Base-by-base conservation (phyloP, 352 stramenopile genomes). In the Peronospora tabacina region DNA sequence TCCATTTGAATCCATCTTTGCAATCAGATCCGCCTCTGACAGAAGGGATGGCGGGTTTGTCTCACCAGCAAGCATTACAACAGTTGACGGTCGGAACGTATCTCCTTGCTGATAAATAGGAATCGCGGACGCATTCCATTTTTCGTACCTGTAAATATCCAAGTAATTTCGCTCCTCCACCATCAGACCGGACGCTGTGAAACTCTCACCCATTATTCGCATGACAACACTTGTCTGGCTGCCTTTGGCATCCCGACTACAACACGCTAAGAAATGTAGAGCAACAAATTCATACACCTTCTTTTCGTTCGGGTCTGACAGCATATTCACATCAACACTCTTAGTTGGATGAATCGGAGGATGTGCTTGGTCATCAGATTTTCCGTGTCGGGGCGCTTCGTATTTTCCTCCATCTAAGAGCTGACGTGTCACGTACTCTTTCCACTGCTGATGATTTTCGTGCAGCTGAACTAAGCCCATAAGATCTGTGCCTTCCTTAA, bases 341-440 rank as follows among this genome's bases (percentile, higher is more conserved):
- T 98, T 98, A 7, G 94, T 98, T 9, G 97, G 96, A 52, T 98
- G 97, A 68, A 99, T 99, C 5, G 97, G 97, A 40, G 97, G 97
- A 70, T 99, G 97, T 0, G 92, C 94, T 53, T 98, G 90, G 52
- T 99, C 96, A 54, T 99, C 95, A 7, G 94, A 79, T 42, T 88
- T 84, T 28, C 96, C 96, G 12, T 78, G 70, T 6, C 94, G 80
- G 30, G 96, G 96, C 49, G 57, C 44, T 48, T 94, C 73, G 43
- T 84, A 97, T 34, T 85, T 87, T 1, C 61, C 61, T 10, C 55
- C 65, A 7, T 72, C 38, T 2, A 90, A 58, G 1, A 95, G 64
- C 37, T 86, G 65, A 17, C 52, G 41, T 4, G 53, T 61, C 11
- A 93, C 85, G 58, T 95, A 97, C 1, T 49, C 48, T 6, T 85